Conservation (phyloP, 805 yeast species). For the Millerozyma miso region DNA sequence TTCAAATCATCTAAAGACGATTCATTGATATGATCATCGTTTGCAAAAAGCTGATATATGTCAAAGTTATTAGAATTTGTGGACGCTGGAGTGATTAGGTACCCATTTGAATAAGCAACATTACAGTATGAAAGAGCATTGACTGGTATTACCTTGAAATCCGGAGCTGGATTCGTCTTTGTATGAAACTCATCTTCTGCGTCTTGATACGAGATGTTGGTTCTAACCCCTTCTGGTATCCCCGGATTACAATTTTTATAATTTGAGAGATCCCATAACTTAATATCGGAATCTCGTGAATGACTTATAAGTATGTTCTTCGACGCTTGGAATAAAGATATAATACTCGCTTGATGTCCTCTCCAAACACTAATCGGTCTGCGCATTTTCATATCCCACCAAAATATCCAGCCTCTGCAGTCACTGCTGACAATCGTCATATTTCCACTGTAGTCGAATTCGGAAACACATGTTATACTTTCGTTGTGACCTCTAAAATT, state of each 20-base stretch:
- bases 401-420: conserved; percentile 54
- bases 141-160: conserved; percentile 54
- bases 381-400: conserved; percentile 60
- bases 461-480: conserved; percentile 11
- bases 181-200: conserved; percentile 7
- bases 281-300: conserved; percentile 58
- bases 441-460: conserved; percentile 2
- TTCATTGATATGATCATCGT: not conserved
- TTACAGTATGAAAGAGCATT: conserved; percentile 72
- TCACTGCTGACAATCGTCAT: conserved; percentile 49
- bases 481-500: conserved; percentile 19
- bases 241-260: not conserved
- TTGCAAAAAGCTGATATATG: conserved; percentile 41
- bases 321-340: conserved; percentile 39
- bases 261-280: conserved; percentile 38
- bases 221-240: conserved; percentile 6
- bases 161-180: conserved; percentile 12
- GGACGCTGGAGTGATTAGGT: conserved; percentile 58
- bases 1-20: conserved; percentile 8
- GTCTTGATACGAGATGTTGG: conserved; percentile 8
- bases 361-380: conserved; percentile 57
- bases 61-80: conserved; percentile 62
- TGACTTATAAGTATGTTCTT: conserved; percentile 47
- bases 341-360: conserved; percentile 51
- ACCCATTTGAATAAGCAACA: conserved; percentile 38